Percentiles rank a stretch among this genome's conserved stretches.
Conservation (phyloP, 768 basidiomycete species). For the Leccinum disarticulatum region DNA sequence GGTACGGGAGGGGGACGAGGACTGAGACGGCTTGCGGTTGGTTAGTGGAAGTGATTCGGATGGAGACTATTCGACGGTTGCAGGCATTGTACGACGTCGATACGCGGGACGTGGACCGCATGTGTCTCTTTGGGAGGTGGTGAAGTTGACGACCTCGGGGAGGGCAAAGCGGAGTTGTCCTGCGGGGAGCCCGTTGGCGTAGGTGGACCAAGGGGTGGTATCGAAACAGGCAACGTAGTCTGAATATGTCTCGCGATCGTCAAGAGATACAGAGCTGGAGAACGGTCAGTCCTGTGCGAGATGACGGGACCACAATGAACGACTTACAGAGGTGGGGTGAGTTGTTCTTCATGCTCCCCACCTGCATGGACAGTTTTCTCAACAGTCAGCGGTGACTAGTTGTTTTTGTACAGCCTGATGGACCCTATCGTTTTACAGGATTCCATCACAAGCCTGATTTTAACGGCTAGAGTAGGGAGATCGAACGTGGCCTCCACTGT, state of each 20-base stretch:
- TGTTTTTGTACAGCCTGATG: too few relatives aligned
- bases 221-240: constrained; percentile 70
- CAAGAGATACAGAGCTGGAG: too few relatives aligned
- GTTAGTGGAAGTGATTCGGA: constrained; percentile 48
- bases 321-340: too few relatives aligned
- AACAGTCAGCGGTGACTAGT: too few relatives aligned
- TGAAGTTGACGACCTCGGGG: constrained; percentile 58
- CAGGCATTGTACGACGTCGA: constrained; percentile 30
- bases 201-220: constrained; percentile 55
- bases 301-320: too few relatives aligned
- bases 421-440: too few relatives aligned
- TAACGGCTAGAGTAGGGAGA: too few relatives aligned
- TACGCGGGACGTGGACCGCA: constrained; percentile 37
- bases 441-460: too few relatives aligned
- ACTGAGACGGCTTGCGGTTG: not conserved
- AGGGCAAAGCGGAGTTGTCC: constrained; percentile 80
- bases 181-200: constrained; percentile 74
- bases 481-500: too few relatives aligned
- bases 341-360: too few relatives aligned
- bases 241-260: constrained; percentile 58
- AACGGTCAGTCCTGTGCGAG: too few relatives aligned
- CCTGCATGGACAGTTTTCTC: too few relatives aligned
- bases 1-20: constrained; percentile 13
- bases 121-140: constrained; percentile 35
- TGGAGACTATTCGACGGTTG: constrained; percentile 45